These are phyloP conservation scores for Pezicula carpinea DNA, from an alignment of 2,329 filamentous ascomycete genomes.

Conservation along the genomic window DNA sequence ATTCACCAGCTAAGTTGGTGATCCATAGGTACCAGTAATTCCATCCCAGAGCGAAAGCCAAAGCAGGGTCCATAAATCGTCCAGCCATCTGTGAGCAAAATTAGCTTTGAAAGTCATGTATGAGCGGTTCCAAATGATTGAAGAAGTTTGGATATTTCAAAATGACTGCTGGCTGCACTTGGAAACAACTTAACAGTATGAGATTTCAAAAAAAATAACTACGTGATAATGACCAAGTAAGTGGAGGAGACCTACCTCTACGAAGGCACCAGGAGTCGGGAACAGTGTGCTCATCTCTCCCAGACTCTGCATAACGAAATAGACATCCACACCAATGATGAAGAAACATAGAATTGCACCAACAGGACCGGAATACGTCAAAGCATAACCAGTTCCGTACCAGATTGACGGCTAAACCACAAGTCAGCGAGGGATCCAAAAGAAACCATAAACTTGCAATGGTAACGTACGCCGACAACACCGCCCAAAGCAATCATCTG, in stretches of 20 bases:
- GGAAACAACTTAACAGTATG: no score
- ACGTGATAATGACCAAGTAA: no score
- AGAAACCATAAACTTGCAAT: background rate
- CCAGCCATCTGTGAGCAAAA: slow-evolving; percentile 24
- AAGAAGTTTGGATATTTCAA: no score
- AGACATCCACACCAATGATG: slow-evolving; percentile 14
- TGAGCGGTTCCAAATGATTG: no score
- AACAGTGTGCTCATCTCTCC: slow-evolving; percentile 48
- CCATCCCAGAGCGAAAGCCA: slow-evolving; percentile 43
- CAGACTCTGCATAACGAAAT: slow-evolving; percentile 44
- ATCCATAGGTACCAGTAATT: slow-evolving; percentile 61
- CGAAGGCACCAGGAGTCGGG: slow-evolving; percentile 1
- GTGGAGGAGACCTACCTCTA: background rate
- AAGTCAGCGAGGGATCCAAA: no score
- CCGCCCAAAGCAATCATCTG: slow-evolving; percentile 63
- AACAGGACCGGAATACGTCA: background rate
- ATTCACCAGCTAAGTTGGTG: slow-evolving; percentile 72
- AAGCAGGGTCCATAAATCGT: slow-evolving; percentile 44
- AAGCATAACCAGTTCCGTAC: background rate
- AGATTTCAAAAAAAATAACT: no score
- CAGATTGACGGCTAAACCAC: background rate
- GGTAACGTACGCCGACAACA: background rate
- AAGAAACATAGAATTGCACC: background rate
- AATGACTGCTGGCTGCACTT: no score
- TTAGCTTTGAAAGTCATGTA: no score